Evolutionary conservation across 495 filamentous ascomycete genomes (phyloP).

Genomic region (Penicillium cosmopolitanum): DNA sequence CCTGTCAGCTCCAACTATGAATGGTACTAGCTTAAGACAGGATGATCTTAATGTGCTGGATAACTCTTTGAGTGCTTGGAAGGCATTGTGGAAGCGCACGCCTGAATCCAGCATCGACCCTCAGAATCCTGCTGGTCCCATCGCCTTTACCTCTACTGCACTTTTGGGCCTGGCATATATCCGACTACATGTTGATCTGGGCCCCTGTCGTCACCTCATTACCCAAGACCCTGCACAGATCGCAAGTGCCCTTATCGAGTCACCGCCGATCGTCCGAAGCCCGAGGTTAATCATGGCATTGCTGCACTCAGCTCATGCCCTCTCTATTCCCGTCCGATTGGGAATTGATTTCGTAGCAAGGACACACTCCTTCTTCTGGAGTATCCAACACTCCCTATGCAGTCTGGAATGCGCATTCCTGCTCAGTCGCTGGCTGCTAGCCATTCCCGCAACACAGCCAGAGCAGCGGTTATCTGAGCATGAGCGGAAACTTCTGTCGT

Average conservation of each 20-base stretch:
- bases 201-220: conserved; percentile 50
- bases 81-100: conserved; percentile 54
- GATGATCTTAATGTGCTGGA: conserved; percentile 50
- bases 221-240: conserved; percentile 52
- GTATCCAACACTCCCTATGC: conserved; percentile 59
- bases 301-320: conserved; percentile 55
- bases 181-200: conserved; percentile 51
- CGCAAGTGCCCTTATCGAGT: conserved; percentile 43
- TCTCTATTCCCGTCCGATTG: conserved; percentile 57
- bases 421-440: conserved; percentile 56
- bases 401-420: conserved; percentile 58
- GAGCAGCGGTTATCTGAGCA: conserved; percentile 55
- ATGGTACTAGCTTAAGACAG: conserved; percentile 47
- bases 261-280: conserved; percentile 47
- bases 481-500: conserved; percentile 66
- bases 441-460: conserved; percentile 48
- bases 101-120: conserved; percentile 58
- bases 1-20: conserved; percentile 47
- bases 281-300: conserved; percentile 54
- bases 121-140: conserved; percentile 54
- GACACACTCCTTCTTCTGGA: conserved; percentile 59
- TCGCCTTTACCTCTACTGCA: conserved; percentile 59
- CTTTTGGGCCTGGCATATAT: conserved; percentile 59
- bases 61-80: conserved; percentile 53
- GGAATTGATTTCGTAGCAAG: conserved; percentile 57